Base-by-base conservation (phyloP, 257 asterid genomes). In the Forsythia viridissima region DNA sequence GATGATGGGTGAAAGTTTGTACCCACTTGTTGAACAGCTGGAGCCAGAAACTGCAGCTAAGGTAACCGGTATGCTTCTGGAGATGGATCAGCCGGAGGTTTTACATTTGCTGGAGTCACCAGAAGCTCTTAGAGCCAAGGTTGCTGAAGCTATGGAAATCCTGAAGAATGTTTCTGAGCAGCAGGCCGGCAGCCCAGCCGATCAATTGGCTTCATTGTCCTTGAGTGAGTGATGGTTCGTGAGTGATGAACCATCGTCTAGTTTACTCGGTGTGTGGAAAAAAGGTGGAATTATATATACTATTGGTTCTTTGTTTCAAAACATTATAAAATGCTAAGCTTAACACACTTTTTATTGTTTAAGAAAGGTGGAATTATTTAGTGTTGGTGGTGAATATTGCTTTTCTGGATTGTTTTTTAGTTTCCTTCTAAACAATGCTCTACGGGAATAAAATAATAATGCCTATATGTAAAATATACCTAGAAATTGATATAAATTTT, bases 61-160 rank as follows among this genome's bases (percentile, higher is more conserved):
- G 77, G 91, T 91, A 16, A 92, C 96, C 3, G 90, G 89, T 40
- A 91, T 89, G 94, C 90, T 91, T 39, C 75, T 92, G 80, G 94
- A 89, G 72, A 91, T 91, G 94, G 97, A 90, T 38, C 91, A 88
- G 78, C 85, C 91, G 0, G 93, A 90, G 76, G 93, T 92, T 2
- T 51, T 90, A n/a, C 93, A 88, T 79, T 77, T 92, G 90, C 85
- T 92, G 0, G 94, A 89, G 72, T 92, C 97, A 6, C 96, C 97
- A 0, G 87, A 88, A 69, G 90, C 94, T 63, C 88, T 90, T 48
- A 83, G 77, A 76, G 85, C 91, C 37, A 89, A 88, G 81, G 94
- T 92, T 39, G 87, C 77, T 2, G 96, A 91, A 79, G 97, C 91
- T 0, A 87, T 86, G 89, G 91, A 86, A 0, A 89, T 90, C 68